Base-by-base conservation (phyloP, 2,329 filamentous ascomycete species). In the Xylariaceae sp. region DNA sequence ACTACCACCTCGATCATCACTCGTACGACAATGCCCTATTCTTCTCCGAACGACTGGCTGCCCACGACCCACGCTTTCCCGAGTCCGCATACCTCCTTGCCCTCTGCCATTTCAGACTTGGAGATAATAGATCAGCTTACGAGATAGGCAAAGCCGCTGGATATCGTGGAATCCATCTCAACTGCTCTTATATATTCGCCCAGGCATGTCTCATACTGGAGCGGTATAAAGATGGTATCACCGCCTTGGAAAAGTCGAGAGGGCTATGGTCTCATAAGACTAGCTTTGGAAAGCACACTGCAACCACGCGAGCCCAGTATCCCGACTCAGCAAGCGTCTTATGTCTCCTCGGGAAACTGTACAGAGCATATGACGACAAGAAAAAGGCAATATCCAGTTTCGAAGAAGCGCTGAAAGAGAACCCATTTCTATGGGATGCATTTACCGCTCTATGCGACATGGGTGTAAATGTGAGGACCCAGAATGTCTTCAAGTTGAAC, bases 341-440 rank as follows among this genome's bases (percentile, higher is more conserved):
- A 52, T 93, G 87, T 59, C 71, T 98, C 29, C 75, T 95, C 22
- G 93, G 89, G 21, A 95, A 94, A 67, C 73, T 98, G 22, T 92
- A 90, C 70, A 82, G 86, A 39, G 88, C 80, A 2, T 85, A 93
- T 57, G 86, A 95, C 56, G 78, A 88, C 58, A 86, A 86, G 60
- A 86, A 86, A 56, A 90, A 88, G 66, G 91, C 93, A 6, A 82
- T 92, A 14, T 80, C 86, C 54, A 89, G 82, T 64, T 97, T 93
- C 62, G 89, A 95, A 55, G 89, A 94, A 49, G 82, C 91, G 5
- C 71, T 98, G 58, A 94, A 91, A 67, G 67, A 83, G 44, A 98
- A 97, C 60, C 91, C 93, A 2, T 92, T 97, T 67, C 93, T 95
- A 80, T 98, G 93, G 93, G 93, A 98, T 72, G 91, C 92, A 0